Conservation (phyloP, 1,284 basidiomycete species). For the Melampsora americana region DNA sequence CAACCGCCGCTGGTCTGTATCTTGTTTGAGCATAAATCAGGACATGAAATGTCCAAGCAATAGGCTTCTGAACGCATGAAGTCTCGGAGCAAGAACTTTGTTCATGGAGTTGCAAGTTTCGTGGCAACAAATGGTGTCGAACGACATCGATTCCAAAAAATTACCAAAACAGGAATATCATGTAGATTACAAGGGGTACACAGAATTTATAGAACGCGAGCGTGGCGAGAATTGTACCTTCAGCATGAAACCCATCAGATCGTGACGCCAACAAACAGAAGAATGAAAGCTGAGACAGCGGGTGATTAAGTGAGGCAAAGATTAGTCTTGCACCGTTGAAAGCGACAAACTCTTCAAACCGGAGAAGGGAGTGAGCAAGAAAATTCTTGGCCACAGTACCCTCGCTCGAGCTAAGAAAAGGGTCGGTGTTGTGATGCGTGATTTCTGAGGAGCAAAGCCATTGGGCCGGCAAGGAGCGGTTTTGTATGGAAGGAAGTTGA, state of each 20-base stretch:
- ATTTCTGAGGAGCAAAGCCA: background rate
- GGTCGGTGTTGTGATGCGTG: background rate
- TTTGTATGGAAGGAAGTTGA: background rate
- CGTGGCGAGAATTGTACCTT: background rate
- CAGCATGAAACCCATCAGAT: constrained; percentile 12
- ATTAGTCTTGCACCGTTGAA: constrained; percentile 7
- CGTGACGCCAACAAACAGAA: background rate
- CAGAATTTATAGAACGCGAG: background rate
- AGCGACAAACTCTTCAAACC: constrained; percentile 5
- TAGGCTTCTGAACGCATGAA: no score
- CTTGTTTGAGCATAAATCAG: no score
- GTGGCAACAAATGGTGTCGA: no score
- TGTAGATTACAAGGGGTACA: background rate
- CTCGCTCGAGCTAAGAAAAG: constrained; percentile 6
- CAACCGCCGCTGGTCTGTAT: no score
- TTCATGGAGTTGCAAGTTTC: no score
- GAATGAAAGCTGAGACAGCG: background rate
- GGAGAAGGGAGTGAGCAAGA: background rate
- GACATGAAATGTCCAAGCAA: no score
- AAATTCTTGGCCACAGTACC: no score
- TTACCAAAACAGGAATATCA: background rate
- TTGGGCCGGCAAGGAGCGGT: no score
- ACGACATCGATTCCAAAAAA: no score
- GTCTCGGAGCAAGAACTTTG: no score
- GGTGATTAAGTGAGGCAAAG: constrained; percentile 6